A percentile compares a stretch with the other conserved stretches of the same genome.
phyloP scores from a whole-genome alignment of 176 grass and related monocot genomes.

The Hordeum marinum region DNA sequence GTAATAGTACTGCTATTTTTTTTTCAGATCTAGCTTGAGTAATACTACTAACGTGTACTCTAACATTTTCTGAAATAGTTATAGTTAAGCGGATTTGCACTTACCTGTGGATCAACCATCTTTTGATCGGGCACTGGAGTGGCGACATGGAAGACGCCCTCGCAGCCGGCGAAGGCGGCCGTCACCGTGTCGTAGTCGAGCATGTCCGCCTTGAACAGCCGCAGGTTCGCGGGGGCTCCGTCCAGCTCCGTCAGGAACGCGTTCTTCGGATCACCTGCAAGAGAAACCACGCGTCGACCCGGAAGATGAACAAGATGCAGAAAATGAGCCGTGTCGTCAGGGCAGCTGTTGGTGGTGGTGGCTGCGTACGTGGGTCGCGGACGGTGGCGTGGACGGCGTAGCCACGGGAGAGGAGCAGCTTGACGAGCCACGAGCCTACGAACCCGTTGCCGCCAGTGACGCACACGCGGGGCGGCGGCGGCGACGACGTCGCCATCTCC shows the following conservation, averaged over 20 bases:
- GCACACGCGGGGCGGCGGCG: background rate
- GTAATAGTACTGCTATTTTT: background rate
- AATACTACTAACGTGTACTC: too few species aligned
- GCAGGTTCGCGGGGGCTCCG: slow-evolving; percentile 35
- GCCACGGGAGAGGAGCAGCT: slow-evolving; percentile 51
- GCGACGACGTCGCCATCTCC: background rate
- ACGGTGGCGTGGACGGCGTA: slow-evolving; percentile 62
- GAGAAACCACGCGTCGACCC: background rate
- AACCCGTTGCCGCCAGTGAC: slow-evolving; percentile 6
- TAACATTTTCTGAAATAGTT: background rate
- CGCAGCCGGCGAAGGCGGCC: slow-evolving; percentile 40
- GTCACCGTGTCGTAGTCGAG: slow-evolving; percentile 41
- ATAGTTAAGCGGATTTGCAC: background rate
- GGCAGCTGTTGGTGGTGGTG: background rate
- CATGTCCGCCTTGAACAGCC: slow-evolving; percentile 52
- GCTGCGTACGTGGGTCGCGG: slow-evolving; percentile 35
- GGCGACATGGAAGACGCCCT: slow-evolving; percentile 62
- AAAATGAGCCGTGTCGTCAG: background rate
- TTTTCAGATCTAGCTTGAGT: too few species aligned
- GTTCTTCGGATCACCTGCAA: slow-evolving; percentile 44
- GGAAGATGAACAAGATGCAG: background rate
- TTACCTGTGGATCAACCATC: slow-evolving; percentile 39
- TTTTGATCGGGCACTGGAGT: slow-evolving; percentile 33
- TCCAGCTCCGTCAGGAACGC: slow-evolving; percentile 41
- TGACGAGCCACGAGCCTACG: slow-evolving; percentile 53